Base-by-base conservation (phyloP, 768 basidiomycete genomes). In the Tubosaeta brunneosetosa region DNA sequence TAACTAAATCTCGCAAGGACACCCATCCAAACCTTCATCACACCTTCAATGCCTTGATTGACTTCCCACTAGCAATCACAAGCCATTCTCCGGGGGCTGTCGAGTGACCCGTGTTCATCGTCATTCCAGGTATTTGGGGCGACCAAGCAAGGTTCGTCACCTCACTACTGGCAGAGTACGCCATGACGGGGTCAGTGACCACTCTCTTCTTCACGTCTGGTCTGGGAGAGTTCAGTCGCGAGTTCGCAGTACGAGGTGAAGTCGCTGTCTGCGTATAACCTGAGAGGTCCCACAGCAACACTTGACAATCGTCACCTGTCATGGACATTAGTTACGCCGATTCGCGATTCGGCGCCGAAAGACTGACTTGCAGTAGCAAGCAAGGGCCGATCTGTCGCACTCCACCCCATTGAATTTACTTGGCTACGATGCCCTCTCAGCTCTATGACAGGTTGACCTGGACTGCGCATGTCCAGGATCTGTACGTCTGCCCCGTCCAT, bases 401-500 rank as follows among this genome's bases (percentile, higher is more conserved):
- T 88, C 95, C 95, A 98, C 7, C 88, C 90, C 44, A 97, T 79
- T 2, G 88, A 88, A 60, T 94, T 93, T 43, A 97, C 80, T 52
- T 85, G 82, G 27, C 80, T 83, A 49, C 84, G 80, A 66, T 98
- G 95, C 16, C 82, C 93, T 56, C 82, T 80, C 17, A 97, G 74
- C 69, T 98, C 94, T 64, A 94, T 87, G 16, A 97, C 94, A 0
- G 97, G 94, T 55, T 90, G 85, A 2, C 97, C 97, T 2, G 97
- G 97, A 70, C 86, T 90, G 48, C 97, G 83, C 91, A 97, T 97
- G 63, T 99, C 97, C 56, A 99, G 75, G 26, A 99, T 91, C 66
- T 97, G 90, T 4, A 97, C 79, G 62, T 94, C 89, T 17, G 78
- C 70, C 45, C 91, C 90, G 64, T 97, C 94, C 79, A 92, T 87